phyloP scores from a whole-genome alignment of 106 monocot species.

The Hemerocallis citrina region DNA sequence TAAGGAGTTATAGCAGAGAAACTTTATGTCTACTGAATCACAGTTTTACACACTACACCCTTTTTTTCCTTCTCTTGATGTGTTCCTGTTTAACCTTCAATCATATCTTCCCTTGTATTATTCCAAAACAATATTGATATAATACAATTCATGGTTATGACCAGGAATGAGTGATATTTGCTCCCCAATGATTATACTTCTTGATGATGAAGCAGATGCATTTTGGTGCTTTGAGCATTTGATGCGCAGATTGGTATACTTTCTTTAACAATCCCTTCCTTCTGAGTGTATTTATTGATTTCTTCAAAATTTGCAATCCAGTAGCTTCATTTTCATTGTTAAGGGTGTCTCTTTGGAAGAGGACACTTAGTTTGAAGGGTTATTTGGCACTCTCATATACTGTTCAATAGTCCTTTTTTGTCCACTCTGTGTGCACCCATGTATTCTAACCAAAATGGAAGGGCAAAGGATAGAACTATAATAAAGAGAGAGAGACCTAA shows the following conservation, averaged over 20 bases:
- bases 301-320: not conserved
- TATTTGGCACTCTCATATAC: no score
- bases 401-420: no score
- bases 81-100: not conserved
- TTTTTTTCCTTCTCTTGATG: not conserved
- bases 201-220: slow-evolving; percentile 94
- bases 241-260: slow-evolving; percentile 90
- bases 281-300: not conserved
- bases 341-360: no score
- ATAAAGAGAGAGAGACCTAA: no score
- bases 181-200: slow-evolving; percentile 88
- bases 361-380: no score
- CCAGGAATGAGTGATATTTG: slow-evolving; percentile 98
- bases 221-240: slow-evolving; percentile 94
- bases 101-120: not conserved
- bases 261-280: not conserved
- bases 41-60: not conserved
- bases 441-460: no score
- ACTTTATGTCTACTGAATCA: not conserved
- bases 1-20: not conserved
- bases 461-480: no score
- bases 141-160: not conserved
- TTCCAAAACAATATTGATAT: not conserved
- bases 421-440: no score
- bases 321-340: no score